phyloP scores from a whole-genome alignment of 345 rosid genomes.

The Salix arbutifolia region DNA sequence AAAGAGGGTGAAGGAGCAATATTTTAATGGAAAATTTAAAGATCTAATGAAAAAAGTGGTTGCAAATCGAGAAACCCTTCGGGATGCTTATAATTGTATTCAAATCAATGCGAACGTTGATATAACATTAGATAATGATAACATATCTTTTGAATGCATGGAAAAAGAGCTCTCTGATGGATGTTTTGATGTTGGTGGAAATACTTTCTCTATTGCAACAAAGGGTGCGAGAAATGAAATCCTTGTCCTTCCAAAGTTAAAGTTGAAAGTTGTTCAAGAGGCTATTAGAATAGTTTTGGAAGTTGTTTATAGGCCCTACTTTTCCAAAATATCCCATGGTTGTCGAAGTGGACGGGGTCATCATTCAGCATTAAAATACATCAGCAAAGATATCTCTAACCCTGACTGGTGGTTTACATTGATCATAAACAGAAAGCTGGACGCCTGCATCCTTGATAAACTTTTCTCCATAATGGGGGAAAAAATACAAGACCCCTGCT shows the following conservation, averaged over 20 bases:
- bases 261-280: slow-evolving; percentile 67
- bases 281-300: slow-evolving; percentile 77
- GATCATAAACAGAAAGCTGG: slow-evolving; percentile 48
- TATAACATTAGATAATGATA: slow-evolving; percentile 16
- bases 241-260: slow-evolving; percentile 67
- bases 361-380: slow-evolving; percentile 62
- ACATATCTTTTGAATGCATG: slow-evolving; percentile 40
- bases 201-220: slow-evolving; percentile 49
- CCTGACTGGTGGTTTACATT: slow-evolving; percentile 87
- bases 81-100: slow-evolving; percentile 61
- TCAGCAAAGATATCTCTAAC: slow-evolving; percentile 48
- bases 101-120: slow-evolving; percentile 63
- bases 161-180: slow-evolving; percentile 61
- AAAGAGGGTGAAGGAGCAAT: slow-evolving; percentile 78
- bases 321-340: slow-evolving; percentile 85
- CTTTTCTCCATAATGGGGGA: slow-evolving; percentile 61
- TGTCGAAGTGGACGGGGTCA: slow-evolving; percentile 84
- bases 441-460: slow-evolving; percentile 43
- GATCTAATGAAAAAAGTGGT: slow-evolving; percentile 53
- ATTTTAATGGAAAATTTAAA: slow-evolving; percentile 52
- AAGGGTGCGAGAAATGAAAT: slow-evolving; percentile 60
- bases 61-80: slow-evolving; percentile 63
- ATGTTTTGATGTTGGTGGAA: slow-evolving; percentile 51
- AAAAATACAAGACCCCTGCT: slow-evolving; percentile 48
- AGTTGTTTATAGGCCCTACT: slow-evolving; percentile 69